phyloP scores from a whole-genome alignment of 345 rosid genomes.

The Eucalyptus pauciflora region DNA sequence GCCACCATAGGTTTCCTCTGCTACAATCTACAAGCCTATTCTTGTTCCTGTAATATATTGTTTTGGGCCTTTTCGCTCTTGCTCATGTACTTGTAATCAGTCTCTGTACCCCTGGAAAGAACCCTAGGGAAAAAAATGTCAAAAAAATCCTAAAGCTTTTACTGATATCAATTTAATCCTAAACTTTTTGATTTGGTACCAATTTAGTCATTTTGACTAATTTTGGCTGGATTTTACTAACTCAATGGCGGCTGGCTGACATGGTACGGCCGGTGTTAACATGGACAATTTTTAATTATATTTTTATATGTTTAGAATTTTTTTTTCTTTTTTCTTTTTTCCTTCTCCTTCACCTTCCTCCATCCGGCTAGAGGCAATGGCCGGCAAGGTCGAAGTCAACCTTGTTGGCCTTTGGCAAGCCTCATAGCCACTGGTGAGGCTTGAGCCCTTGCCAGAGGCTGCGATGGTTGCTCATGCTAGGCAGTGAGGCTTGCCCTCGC shows the following conservation, averaged over 20 bases:
- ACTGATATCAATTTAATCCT: fast-evolving
- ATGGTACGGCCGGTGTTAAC: fast-evolving
- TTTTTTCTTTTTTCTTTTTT: too few relatives aligned
- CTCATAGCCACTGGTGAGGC: too few relatives aligned
- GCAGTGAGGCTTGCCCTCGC: too few relatives aligned
- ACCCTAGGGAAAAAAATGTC: fast-evolving
- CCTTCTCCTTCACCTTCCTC: too few relatives aligned
- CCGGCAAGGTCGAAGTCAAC: too few relatives aligned
- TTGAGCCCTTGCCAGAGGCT: too few relatives aligned
- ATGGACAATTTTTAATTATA: fast-evolving
- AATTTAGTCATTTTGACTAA: fast-evolving
- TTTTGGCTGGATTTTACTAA: fast-evolving
- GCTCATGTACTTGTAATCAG: not conserved
- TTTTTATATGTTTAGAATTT: too few relatives aligned
- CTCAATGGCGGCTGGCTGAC: fast-evolving
- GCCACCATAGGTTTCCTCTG: not conserved
- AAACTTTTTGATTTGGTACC: fast-evolving
- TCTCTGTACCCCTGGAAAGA: fast-evolving
- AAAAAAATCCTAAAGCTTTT: too few relatives aligned
- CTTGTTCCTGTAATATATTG: not conserved
- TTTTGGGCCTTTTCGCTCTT: not conserved
- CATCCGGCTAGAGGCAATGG: fast-evolving
- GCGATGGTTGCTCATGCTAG: fast-evolving
- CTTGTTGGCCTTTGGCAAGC: too few relatives aligned
- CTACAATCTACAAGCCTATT: not conserved